Base-by-base conservation (phyloP, 345 rosid genomes). In the Erysimum cheiranthoides region DNA sequence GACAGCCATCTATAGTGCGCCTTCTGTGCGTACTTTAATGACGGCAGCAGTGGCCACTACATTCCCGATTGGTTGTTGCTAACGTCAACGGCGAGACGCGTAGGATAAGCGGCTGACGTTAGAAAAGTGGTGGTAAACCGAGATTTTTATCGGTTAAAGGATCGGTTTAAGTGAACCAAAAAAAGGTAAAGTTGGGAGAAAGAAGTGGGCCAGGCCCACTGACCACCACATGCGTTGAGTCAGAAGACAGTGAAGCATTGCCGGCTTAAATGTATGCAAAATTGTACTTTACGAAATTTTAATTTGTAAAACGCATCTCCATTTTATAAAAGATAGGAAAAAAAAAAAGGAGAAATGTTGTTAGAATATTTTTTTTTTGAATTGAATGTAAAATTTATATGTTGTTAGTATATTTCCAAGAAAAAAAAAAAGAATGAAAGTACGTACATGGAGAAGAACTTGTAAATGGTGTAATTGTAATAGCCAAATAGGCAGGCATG, bases 191-290 rank as follows among this genome's bases (percentile, higher is more conserved):
- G 73, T 8, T 56, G 9, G 34, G 30, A 39, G 39, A 46, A 43
- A 56, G 59, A 47, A 52, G 86, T 81, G 84, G 91, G 83, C 78
- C 84, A 73, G 78, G 76, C 70, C 82, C 83, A 85, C 81, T 80
- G 81, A 82, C 82, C 86, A 28, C 81, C 87, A 87, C 86, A 84
- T 87, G 91, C 83, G 78, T 25, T 17, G 82, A 82, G 85, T 80
- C 89, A 73, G 89, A 78, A 65, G 82, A 84, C 86, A 88, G 63
- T 65, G 82, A 82, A 76, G 52, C 83, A 74, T 69, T 84, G 76
- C 71, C 78, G 67, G 79, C 71, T 35, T 46, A 74, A 64, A 53
- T 56, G 50, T 14, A 54, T 71, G 74, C 74, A 59, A 58, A 70
- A 58, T 58, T 11, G 27, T 58, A 70, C 57, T 70, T 57, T 21